Evolutionary conservation across 176 grass and related monocot genomes (phyloP), one percentile per base, ranked within the genome.

Genomic region (Ampelocalamus luodianensis): DNA sequence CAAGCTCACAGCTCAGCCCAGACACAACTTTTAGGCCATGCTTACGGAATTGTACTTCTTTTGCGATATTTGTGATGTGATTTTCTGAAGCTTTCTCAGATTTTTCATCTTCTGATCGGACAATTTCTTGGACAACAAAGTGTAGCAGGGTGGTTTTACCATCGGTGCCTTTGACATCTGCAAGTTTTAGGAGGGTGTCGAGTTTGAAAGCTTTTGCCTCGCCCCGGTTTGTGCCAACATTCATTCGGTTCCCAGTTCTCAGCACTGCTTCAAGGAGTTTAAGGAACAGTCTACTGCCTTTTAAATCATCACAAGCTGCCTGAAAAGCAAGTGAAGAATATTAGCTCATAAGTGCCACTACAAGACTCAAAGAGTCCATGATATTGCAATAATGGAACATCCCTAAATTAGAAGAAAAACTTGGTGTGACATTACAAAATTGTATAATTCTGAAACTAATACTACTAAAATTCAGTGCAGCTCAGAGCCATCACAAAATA

Each of bases 221-320:
- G 40, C 96, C 88, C 7, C 96, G 38, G 59, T 94, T 96, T 22
- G 96, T 99, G 37, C 92, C 90, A 4, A 96, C 90, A 46, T 99
- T 99, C 93, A 99, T 96, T 88, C 90, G 66, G 91, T 94, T 99
- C 42, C 96, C 93, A 0, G 93, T 89, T 88, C 88, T 88, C 50
- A 99, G 84, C 23, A 99, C 93, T 51, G 91, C 96, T 86, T 99
- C 96, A 23, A 99, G 82, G 59, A 99, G 84, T 86, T 94, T 99
- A 24, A 94, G 34, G 86, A 99, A 99, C 40, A 94, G 51, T 74
- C 90, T 96, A 43, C 93, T 99, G 22, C 89, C 84, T 88, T 78
- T 96, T 67, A 99, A 73, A 89, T 99, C 96, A 82, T 92, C 93
- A 77, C 93, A 96, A 67, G 91, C 93, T 87, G 88, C 91, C 93